Conservation (phyloP, 2,329 filamentous ascomycete genomes). For the Parasarocladium wereldwijsianum region DNA sequence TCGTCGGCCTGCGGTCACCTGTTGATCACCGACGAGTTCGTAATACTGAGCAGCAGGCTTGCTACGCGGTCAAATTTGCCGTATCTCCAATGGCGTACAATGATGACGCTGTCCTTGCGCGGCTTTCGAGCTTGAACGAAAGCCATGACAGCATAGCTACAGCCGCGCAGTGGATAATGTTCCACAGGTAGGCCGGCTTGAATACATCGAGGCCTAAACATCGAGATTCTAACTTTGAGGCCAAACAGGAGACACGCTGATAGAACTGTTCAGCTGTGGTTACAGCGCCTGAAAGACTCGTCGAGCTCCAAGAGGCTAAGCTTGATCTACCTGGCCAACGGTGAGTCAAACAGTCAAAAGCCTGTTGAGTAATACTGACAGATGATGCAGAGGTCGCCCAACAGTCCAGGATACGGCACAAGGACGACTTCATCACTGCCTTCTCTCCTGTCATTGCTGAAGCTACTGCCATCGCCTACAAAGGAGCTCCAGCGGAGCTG, state of each 20-base stretch:
- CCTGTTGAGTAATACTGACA: conserved; percentile 2
- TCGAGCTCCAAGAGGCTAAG: conserved; percentile 75
- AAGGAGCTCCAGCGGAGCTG: conserved; percentile 70
- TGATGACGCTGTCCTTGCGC: conserved; percentile 87
- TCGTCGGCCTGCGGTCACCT: too few species aligned
- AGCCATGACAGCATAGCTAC: conserved; percentile 94
- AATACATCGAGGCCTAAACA: too few species aligned
- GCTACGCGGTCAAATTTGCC: conserved; percentile 2
- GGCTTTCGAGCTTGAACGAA: conserved; percentile 90
- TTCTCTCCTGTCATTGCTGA: conserved; percentile 89
- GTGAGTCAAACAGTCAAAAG: conserved; percentile 31
- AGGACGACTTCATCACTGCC: conserved; percentile 82
- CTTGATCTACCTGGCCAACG: conserved; percentile 88
- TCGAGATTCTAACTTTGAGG: conserved; percentile 5
- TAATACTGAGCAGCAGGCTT: too few species aligned
- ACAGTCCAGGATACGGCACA: conserved; percentile 83
- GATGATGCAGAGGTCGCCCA: conserved; percentile 70
- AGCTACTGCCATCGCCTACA: conserved; percentile 81
- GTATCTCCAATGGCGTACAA: conserved; percentile 66
- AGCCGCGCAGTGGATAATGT: conserved; percentile 99
- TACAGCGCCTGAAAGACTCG: conserved; percentile 78
- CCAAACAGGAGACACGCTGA: conserved; percentile 69
- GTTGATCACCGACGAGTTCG: too few species aligned
- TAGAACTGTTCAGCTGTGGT: conserved; percentile 81
- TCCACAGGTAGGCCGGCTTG: conserved; percentile 63